Percentiles rank a stretch among this genome's conserved stretches.
Evolutionary conservation across 169 alveolate genomes (phyloP).

Genomic region (Plasmodium knowlesi): DNA sequence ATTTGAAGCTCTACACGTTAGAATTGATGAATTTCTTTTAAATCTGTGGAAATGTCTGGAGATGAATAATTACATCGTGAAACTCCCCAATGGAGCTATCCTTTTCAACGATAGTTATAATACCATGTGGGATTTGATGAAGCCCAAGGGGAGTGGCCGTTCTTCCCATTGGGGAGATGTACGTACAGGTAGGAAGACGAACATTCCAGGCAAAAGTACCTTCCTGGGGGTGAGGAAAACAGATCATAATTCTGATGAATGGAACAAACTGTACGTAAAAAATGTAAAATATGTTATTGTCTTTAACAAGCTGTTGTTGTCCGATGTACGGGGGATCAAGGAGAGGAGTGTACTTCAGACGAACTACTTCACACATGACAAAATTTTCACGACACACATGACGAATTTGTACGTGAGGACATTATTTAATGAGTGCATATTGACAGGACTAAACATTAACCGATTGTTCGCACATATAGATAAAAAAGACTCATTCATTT

Average conservation of each 20-base stretch:
- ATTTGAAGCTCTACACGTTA: constrained; percentile 37
- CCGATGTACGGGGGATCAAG: constrained; percentile 14
- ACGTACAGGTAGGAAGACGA: background rate
- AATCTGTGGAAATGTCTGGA: constrained; percentile 10
- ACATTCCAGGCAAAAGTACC: background rate
- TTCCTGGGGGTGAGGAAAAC: background rate
- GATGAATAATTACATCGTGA: background rate
- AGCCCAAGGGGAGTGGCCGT: background rate
- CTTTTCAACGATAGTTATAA: constrained; percentile 15
- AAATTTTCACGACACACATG: background rate
- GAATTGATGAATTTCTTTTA: constrained; percentile 4
- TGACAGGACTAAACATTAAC: constrained; percentile 48
- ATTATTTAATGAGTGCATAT: constrained; percentile 63
- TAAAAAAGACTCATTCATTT: constrained; percentile 30
- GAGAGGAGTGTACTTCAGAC: background rate
- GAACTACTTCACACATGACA: constrained; percentile 13
- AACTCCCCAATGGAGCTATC: background rate
- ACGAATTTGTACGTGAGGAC: constrained; percentile 12
- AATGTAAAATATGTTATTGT: constrained; percentile 12
- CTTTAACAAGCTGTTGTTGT: constrained; percentile 16
- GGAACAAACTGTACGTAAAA: constrained; percentile 17
- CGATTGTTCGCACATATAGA: constrained; percentile 32
- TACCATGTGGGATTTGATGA: background rate
- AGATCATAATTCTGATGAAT: background rate
- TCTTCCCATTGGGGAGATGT: background rate